Conservation (phyloP, 2,329 filamentous ascomycete genomes). For the Arachnomyces sp. region DNA sequence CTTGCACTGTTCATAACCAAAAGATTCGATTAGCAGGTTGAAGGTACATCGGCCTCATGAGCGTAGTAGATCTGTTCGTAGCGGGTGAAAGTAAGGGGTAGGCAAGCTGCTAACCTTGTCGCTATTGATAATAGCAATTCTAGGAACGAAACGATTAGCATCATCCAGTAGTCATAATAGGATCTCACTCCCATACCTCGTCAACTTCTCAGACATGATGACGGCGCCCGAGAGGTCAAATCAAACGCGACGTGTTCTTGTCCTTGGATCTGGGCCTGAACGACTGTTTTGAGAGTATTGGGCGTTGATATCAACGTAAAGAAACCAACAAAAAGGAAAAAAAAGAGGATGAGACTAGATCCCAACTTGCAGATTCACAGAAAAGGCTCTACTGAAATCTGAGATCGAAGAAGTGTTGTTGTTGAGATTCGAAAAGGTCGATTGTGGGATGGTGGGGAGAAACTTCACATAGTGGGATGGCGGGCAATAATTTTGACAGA, state of each 20-base stretch:
- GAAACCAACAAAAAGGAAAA: too few relatives aligned
- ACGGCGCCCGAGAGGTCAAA: slow-evolving; percentile 13
- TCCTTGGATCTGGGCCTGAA: too few relatives aligned
- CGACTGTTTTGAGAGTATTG: too few relatives aligned
- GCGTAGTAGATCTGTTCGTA: slow-evolving; percentile 15
- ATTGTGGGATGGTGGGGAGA: too few relatives aligned
- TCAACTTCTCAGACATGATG: slow-evolving; percentile 87
- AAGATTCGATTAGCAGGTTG: slow-evolving; percentile 34
- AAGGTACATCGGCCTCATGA: slow-evolving; percentile 5
- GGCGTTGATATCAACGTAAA: too few relatives aligned
- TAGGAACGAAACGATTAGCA: slow-evolving; percentile 32
- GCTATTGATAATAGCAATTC: slow-evolving; percentile 97
- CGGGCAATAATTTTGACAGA: too few relatives aligned
- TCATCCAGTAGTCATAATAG: not conserved
- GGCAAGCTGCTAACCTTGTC: slow-evolving; percentile 67
- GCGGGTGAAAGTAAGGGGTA: slow-evolving; percentile 28
- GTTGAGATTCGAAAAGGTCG: slow-evolving; percentile 3
- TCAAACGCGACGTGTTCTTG: slow-evolving; percentile 3
- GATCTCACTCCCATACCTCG: slow-evolving; percentile 57
- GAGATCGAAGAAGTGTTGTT: not conserved
- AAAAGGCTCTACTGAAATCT: not conserved
- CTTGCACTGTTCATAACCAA: slow-evolving; percentile 59
- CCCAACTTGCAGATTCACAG: not conserved
- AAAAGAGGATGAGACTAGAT: not conserved
- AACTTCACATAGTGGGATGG: too few relatives aligned